Evolutionary conservation across 2,329 filamentous ascomycete species (phyloP), one percentile per base, ranked within the genome.

Genomic region (Clonostachys sp.): DNA sequence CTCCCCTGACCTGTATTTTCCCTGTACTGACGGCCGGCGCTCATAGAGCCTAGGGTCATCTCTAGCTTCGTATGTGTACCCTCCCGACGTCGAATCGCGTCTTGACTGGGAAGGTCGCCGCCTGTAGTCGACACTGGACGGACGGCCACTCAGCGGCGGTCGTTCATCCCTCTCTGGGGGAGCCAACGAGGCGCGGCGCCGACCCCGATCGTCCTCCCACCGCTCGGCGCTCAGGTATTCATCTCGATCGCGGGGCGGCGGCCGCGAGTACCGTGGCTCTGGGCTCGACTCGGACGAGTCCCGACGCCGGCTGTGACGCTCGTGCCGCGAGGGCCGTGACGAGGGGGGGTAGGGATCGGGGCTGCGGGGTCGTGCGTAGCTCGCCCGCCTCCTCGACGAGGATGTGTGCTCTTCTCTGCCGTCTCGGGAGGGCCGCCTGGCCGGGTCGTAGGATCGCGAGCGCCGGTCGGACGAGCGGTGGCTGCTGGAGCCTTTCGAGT

Each of bases 1-100:
- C 10, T 30, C 24, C 24, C 24, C 24, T 39, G 51, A 45, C 30
- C 50, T 41, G 18, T 48, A 47, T 33, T 20, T 42, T 3, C 36
- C 16, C 42, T n/a, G 45, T 38, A 36, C n/a, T 24, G 18, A 45
- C 30, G 42, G 30, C 13, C 13, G 6, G 42, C 42, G 42, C 16
- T 33, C 18, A 12, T 3, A 18, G 42, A 17, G n/a, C n/a, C 30
- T 33, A 12, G 18, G 12, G 42, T 44, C 42, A 7, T 44, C 36
- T 14, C 17, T 18, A 5, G 14, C 12, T 8, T 39, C 36, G 36
- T 39, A 39, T 5, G 7, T 10, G 40, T 47, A 43, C 40, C 43
- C 45, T 30, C 36, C 45, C 12, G 40, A 34, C 12, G 18, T 10
- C 40, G 20, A 40, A 34, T 16, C 45, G 40, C 12, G 45, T n/a